Evolutionary conservation across 345 rosid species (phyloP).

Genomic region (Acer saccharum): DNA sequence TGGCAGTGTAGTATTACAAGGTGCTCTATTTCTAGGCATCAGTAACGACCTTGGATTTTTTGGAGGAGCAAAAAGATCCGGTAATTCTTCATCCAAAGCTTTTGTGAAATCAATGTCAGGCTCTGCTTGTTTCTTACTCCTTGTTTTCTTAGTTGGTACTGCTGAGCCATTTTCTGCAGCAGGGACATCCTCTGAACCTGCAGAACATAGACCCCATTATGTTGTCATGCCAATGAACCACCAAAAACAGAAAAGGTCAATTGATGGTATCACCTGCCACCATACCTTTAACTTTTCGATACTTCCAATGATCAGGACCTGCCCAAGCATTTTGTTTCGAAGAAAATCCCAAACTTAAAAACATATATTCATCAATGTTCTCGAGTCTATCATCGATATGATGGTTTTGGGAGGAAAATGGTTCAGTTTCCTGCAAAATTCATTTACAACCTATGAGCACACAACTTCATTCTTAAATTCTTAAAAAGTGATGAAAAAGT

Average conservation of each 20-base stretch:
- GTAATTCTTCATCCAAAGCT: constrained; percentile 67
- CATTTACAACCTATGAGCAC: constrained; percentile 1
- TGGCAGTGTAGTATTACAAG: constrained; percentile 71
- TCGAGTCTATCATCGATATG: constrained; percentile 58
- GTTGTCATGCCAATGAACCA: constrained; percentile 10
- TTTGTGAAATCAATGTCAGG: constrained; percentile 73
- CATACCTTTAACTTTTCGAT: constrained; percentile 70
- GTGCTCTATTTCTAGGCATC: constrained; percentile 70
- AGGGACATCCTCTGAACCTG: constrained; percentile 53
- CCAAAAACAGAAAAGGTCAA: neutral
- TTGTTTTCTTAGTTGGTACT: constrained; percentile 55
- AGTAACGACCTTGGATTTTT: constrained; percentile 75
- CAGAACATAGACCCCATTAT: constrained; percentile 20
- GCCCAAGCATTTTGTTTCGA: constrained; percentile 94
- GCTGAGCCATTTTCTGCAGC: constrained; percentile 47
- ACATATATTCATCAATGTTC: constrained; percentile 65
- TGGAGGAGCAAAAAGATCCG: constrained; percentile 75
- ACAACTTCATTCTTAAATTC: constrained; percentile 1
- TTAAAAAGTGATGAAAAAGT: constrained; percentile 9
- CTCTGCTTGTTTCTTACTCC: constrained; percentile 64
- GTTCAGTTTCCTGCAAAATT: constrained; percentile 56
- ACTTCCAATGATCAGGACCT: constrained; percentile 99
- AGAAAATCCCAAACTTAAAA: constrained; percentile 65
- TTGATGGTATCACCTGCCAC: constrained; percentile 14
- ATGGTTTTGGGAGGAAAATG: constrained; percentile 39